These are phyloP conservation scores for Claviceps monticola DNA, from an alignment of 2,329 filamentous ascomycete genomes.

Conservation along the genomic window DNA sequence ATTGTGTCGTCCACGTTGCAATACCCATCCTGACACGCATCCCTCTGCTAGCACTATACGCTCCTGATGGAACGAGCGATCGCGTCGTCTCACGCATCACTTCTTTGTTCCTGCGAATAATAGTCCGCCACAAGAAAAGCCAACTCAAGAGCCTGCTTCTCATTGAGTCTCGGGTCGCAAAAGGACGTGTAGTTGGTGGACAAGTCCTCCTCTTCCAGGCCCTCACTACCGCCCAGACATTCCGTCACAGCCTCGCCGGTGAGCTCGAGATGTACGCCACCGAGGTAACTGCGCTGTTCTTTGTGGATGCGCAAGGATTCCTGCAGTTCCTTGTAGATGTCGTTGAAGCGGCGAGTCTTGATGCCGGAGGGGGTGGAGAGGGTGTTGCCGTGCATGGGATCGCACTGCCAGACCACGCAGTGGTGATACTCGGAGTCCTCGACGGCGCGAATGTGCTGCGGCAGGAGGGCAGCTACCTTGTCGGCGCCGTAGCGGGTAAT, in stretches of 20 bases:
- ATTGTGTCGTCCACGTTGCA: background rate
- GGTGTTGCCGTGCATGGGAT: slow-evolving; percentile 92
- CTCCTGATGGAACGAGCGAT: no score
- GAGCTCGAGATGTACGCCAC: slow-evolving; percentile 87
- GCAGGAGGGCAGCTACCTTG: slow-evolving; percentile 63
- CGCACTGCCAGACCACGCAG: slow-evolving; percentile 87
- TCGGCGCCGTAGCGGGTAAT: slow-evolving; percentile 87
- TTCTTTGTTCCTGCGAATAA: slow-evolving; percentile 32
- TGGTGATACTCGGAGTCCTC: slow-evolving; percentile 56
- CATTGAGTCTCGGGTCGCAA: slow-evolving; percentile 89
- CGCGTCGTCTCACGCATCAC: background rate
- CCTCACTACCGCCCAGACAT: slow-evolving; percentile 81
- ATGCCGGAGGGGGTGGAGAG: slow-evolving; percentile 57
- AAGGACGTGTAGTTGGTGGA: slow-evolving; percentile 88
- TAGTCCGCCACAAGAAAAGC: slow-evolving; percentile 87
- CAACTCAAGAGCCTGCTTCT: slow-evolving; percentile 92
- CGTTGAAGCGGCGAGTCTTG: slow-evolving; percentile 84
- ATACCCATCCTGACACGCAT: background rate
- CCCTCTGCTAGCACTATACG: background rate
- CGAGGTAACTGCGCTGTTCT: slow-evolving; percentile 70
- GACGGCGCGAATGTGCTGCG: slow-evolving; percentile 77
- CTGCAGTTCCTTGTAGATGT: slow-evolving; percentile 78
- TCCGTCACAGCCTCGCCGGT: slow-evolving; percentile 95
- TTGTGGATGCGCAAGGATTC: slow-evolving; percentile 77
- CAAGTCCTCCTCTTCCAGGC: slow-evolving; percentile 75